Evolutionary conservation across 1,284 basidiomycete genomes (phyloP).

Genomic region (Ustilago loliicola): DNA sequence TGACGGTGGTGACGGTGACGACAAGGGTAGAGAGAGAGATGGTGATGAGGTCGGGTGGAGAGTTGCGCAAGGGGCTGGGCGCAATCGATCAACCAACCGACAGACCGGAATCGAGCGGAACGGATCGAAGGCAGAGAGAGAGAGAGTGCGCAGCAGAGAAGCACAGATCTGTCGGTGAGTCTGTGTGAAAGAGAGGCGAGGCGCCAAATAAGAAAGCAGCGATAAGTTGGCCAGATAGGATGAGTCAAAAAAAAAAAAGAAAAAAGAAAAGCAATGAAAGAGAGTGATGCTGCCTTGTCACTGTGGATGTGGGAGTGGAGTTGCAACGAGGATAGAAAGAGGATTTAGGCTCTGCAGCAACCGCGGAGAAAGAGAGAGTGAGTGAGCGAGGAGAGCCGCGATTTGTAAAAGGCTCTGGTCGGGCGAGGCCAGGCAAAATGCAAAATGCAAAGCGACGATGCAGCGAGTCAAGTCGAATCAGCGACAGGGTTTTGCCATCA

Average conservation of each 20-base stretch:
- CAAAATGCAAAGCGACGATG: slow-evolving; percentile 14
- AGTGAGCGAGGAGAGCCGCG: slow-evolving; percentile 3
- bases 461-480: slow-evolving; percentile 24
- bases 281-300: background rate
- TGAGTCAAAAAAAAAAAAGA: slow-evolving; percentile 12
- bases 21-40: background rate
- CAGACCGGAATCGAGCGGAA: background rate
- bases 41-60: slow-evolving; percentile 34
- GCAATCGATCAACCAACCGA: slow-evolving; percentile 11
- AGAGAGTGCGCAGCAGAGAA: background rate
- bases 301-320: background rate
- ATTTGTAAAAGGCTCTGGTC: slow-evolving; percentile 2
- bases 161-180: background rate
- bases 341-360: slow-evolving; percentile 21
- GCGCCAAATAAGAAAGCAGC: slow-evolving; percentile 3
- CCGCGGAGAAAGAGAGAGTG: slow-evolving; percentile 5
- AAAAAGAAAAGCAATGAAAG: slow-evolving; percentile 1
- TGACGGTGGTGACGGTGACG: slow-evolving; percentile 10
- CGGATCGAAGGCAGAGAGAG: slow-evolving; percentile 15
- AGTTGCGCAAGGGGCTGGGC: slow-evolving; percentile 11
- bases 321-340: background rate
- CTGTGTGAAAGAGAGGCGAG: background rate
- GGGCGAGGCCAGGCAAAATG: background rate
- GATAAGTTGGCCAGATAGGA: slow-evolving; percentile 4
- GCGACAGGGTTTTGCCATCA: slow-evolving; percentile 9